Evolutionary conservation across 1,284 basidiomycete genomes (phyloP).

Genomic region (Cryptococcus wingfieldii): DNA sequence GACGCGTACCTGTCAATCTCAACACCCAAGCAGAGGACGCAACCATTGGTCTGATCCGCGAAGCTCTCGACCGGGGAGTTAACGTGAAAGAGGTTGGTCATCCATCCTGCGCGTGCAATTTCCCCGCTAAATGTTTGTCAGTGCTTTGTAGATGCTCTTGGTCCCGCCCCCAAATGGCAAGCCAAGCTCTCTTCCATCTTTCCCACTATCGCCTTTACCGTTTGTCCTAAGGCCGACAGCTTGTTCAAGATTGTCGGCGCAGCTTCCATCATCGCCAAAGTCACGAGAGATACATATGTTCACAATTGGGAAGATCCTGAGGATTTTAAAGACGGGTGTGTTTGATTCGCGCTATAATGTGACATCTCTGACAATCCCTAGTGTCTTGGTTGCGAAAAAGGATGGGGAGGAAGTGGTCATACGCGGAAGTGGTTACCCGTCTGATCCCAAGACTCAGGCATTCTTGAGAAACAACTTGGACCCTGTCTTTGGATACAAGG

Average conservation of each 20-base stretch:
- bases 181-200: conserved; percentile 71
- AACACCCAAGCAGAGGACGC: conserved; percentile 91
- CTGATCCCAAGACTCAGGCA: conserved; percentile 89
- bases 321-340: conserved; percentile 17
- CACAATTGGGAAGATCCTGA: conserved; percentile 68
- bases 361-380: not conserved
- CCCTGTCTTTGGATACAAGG: conserved; percentile 88
- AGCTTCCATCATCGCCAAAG: conserved; percentile 94
- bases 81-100: conserved; percentile 68
- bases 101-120: not conserved
- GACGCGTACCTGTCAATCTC: conserved; percentile 75
- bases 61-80: conserved; percentile 74
- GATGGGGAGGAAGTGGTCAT: conserved; percentile 17
- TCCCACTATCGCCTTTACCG: conserved; percentile 79
- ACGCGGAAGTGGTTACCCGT: conserved; percentile 80
- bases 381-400: not conserved
- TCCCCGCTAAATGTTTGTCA: conserved; percentile 37
- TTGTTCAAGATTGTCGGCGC: conserved; percentile 96
- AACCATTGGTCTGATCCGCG: conserved; percentile 79
- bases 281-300: conserved; percentile 83
- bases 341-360: not conserved
- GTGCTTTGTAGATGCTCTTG: conserved; percentile 95
- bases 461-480: conserved; percentile 77
- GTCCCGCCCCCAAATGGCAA: conserved; percentile 79
- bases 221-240: conserved; percentile 88